Percentiles rank a stretch among this genome's conserved stretches.
Evolutionary conservation across 2,329 filamentous ascomycete species (phyloP).

Genomic region (Falciphora oryzae): DNA sequence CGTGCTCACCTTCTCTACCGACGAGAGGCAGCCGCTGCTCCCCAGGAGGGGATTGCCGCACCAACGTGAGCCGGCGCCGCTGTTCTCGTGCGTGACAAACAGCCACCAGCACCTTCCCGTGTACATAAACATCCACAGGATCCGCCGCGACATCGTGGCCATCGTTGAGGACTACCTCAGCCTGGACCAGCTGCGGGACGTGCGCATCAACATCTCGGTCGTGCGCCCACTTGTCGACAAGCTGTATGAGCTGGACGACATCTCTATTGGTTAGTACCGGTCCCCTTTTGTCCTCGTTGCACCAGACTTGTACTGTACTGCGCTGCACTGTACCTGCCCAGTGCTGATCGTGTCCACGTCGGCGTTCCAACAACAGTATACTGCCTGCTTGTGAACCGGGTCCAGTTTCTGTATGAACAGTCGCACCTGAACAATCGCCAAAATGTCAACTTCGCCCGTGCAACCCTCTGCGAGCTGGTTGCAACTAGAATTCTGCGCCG

Average conservation of each 20-base stretch:
- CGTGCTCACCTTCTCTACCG: neutral
- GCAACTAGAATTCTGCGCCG: conserved; percentile 72
- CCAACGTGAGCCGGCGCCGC: conserved; percentile 31
- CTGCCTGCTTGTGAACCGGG: conserved; percentile 75
- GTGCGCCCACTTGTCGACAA: conserved; percentile 79
- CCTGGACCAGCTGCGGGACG: conserved; percentile 70
- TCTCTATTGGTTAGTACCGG: conserved; percentile 58
- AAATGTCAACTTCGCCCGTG: conserved; percentile 73
- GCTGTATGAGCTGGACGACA: conserved; percentile 71
- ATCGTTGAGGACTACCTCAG: conserved; percentile 60
- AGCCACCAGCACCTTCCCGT: conserved; percentile 61
- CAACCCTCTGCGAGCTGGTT: conserved; percentile 73
- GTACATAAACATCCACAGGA: conserved; percentile 72
- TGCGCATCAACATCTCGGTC: conserved; percentile 74
- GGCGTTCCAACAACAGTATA: conserved; percentile 49
- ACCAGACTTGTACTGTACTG: neutral
- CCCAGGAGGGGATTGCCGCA: conserved; percentile 29
- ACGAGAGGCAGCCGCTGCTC: conserved; percentile 31
- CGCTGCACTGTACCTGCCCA: too few species aligned
- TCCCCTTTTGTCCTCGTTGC: conserved; percentile 7
- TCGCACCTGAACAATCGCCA: conserved; percentile 69
- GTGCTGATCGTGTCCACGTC: neutral
- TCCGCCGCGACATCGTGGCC: conserved; percentile 56
- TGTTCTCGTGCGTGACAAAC: conserved; percentile 51
- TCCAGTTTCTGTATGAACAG: conserved; percentile 75